A percentile compares a stretch with the other conserved stretches of the same genome.
phyloP scores from a whole-genome alignment of 1,139 yeast species.

The Meyerozyma sp. region DNA sequence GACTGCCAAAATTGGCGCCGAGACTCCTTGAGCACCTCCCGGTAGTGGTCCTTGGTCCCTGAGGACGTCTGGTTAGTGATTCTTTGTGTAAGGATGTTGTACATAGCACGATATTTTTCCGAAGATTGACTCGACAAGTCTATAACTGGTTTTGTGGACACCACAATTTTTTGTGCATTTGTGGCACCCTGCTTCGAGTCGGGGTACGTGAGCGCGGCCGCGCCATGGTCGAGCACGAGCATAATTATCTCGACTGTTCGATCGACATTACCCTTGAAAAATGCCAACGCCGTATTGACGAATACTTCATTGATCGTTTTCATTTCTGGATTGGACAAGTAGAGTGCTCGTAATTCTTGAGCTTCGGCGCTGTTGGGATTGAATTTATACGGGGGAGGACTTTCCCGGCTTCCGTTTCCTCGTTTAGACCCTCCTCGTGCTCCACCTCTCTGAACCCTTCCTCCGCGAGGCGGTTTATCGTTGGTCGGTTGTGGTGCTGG shows the following conservation, averaged over 20 bases:
- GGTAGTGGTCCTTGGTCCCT: neutral
- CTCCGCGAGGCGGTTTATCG: slow-evolving; percentile 11
- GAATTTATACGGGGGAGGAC: neutral
- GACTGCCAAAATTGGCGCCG: neutral
- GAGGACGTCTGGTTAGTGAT: neutral
- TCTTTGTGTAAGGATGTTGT: neutral
- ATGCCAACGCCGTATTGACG: slow-evolving; percentile 28
- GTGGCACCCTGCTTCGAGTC: neutral
- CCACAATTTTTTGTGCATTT: too few relatives aligned
- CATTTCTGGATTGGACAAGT: slow-evolving; percentile 14
- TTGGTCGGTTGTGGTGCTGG: neutral
- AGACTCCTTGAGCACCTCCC: neutral
- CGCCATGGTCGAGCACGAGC: slow-evolving; percentile 19
- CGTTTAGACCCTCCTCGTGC: neutral
- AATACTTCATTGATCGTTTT: slow-evolving; percentile 18
- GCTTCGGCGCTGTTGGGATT: slow-evolving; percentile 10
- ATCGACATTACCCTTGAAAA: slow-evolving; percentile 35
- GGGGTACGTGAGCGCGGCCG: slow-evolving; percentile 10
- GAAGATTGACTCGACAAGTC: neutral
- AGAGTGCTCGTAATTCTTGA: slow-evolving; percentile 16
- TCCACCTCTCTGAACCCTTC: slow-evolving; percentile 21
- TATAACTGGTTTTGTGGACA: neutral
- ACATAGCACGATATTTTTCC: neutral
- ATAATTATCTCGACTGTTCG: slow-evolving; percentile 24
- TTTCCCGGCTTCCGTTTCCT: neutral